Base-by-base conservation (phyloP, 495 filamentous ascomycete species). In the Aspergillus nanangensis region DNA sequence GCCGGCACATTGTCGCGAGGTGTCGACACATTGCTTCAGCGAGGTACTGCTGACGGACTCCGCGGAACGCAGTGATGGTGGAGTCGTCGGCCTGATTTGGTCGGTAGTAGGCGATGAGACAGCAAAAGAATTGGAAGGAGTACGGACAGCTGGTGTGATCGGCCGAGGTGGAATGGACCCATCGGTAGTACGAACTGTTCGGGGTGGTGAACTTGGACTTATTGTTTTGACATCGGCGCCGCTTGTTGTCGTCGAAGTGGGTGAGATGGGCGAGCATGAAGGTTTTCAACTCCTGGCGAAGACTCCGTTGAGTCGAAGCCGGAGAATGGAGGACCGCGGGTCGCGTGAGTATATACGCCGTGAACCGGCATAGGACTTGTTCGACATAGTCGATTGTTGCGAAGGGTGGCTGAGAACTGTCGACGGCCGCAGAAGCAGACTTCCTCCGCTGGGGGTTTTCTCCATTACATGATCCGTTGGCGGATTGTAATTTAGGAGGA, bases 101-200 rank as follows among this genome's bases (percentile, higher is more conserved):
- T 14, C 8, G 31, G 18, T 29, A 47, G 42, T 38, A 17, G 3
- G 41, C 18, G 13, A 61, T 45, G 11, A 71, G 47, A 41, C 62
- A 67, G 19, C 45, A 38, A 47, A 63, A 61, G 53, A 68, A 72
- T 1, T 43, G 36, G 23, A 68, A 75, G 0, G 60, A 63, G 35
- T 55, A 69, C 0, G 62, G 62, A 36, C 70, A 72, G 20, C 53
- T 57, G 17, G 61, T 65, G 41, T 68, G 46, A 32, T 66, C 50
- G 8, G 66, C 60, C 0, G 54, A 58, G 2, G 62, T 68, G 17
- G 52, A 60, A 17, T 51, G 65, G 1, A 67, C 62, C 68, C 69
- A 75, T 20, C 53, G 35, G 38, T 51, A 61, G 45, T 44, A 53
- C 3, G 45, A n/a, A n/a, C n/a, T n/a, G n/a, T n/a, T n/a, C n/a